A percentile compares a stretch with the other conserved stretches of the same genome.
Conservation (phyloP, 805 yeast species). For the Candida tibetensis region DNA sequence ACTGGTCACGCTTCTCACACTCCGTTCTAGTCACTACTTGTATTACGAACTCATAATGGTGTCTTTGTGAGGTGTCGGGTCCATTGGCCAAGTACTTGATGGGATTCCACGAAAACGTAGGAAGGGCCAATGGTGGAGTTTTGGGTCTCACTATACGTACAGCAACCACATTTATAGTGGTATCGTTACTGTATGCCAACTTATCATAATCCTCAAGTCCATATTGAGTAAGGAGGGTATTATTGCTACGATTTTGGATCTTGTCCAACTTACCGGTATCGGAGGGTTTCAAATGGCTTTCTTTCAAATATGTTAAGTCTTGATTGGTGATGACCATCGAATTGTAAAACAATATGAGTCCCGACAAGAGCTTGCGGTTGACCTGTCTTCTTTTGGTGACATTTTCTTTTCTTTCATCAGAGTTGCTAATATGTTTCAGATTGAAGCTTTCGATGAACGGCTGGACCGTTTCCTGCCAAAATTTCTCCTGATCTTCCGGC, state of each 20-base stretch:
- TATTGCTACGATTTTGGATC: slow-evolving; percentile 8
- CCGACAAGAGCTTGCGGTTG: slow-evolving; percentile 57
- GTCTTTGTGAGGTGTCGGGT: slow-evolving; percentile 11
- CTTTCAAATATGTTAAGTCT: slow-evolving; percentile 47
- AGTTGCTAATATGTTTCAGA: slow-evolving; percentile 63
- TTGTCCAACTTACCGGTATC: slow-evolving; percentile 38
- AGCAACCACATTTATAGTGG: slow-evolving; percentile 65
- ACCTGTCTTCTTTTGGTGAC: slow-evolving; percentile 60
- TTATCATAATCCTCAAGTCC: slow-evolving; percentile 17
- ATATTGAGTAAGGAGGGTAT: neutral
- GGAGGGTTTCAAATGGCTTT: slow-evolving; percentile 33
- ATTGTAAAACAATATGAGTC: slow-evolving; percentile 66
- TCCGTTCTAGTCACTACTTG: slow-evolving; percentile 36
- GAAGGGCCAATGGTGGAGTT: slow-evolving; percentile 5
- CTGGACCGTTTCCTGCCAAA: slow-evolving; percentile 81
- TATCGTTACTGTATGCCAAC: slow-evolving; percentile 49
- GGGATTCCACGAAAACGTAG: slow-evolving; percentile 14
- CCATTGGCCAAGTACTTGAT: slow-evolving; percentile 7
- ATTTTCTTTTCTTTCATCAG: slow-evolving; percentile 73
- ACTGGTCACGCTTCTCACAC: slow-evolving; percentile 8
- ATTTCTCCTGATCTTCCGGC: slow-evolving; percentile 45
- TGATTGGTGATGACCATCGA: slow-evolving; percentile 65
- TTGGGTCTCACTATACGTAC: slow-evolving; percentile 39
- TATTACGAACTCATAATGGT: slow-evolving; percentile 48
- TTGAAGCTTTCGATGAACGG: slow-evolving; percentile 79